A percentile compares a stretch with the other conserved stretches of the same genome.
Evolutionary conservation across 2,329 filamentous ascomycete species (phyloP).

Genomic region (Phaeosphaeriaceae sp.): DNA sequence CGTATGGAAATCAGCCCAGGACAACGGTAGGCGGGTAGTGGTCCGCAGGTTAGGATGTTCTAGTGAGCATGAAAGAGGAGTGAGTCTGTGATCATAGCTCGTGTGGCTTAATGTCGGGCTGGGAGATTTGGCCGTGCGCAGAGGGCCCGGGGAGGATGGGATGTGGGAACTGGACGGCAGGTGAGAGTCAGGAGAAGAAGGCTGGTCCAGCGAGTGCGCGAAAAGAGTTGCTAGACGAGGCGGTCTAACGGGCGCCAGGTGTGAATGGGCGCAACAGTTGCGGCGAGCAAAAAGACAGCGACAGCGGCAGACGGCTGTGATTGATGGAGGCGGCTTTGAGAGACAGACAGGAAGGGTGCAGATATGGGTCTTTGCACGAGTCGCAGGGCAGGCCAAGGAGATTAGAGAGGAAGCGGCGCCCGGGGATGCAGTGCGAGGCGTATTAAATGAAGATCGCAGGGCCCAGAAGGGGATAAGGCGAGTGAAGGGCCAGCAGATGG

Average conservation of each 20-base stretch:
- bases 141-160: conserved; percentile 43
- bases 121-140: conserved; percentile 43
- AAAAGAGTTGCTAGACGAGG: conserved; percentile 24
- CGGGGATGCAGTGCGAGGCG: conserved; percentile 37
- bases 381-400: conserved; percentile 43
- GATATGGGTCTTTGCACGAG: conserved; percentile 45
- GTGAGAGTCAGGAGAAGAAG: conserved; percentile 30
- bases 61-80: conserved; percentile 49
- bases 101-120: conserved; percentile 45
- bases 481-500: conserved; percentile 40
- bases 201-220: conserved; percentile 23
- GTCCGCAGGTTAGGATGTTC: conserved; percentile 48
- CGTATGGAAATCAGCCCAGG: conserved; percentile 50
- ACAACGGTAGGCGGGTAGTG: conserved; percentile 51
- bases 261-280: conserved; percentile 31
- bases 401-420: conserved; percentile 47
- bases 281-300: conserved; percentile 26
- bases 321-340: conserved; percentile 33
- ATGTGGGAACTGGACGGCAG: conserved; percentile 40
- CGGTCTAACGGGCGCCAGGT: conserved; percentile 28
- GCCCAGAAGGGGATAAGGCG: conserved; percentile 38
- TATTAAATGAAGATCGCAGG: conserved; percentile 43
- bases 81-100: conserved; percentile 49
- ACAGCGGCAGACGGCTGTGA: conserved; percentile 29
- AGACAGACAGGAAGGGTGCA: conserved; percentile 34